These are phyloP conservation scores for Russula abietina DNA, from an alignment of 768 basidiomycete species.

Conservation along the genomic window DNA sequence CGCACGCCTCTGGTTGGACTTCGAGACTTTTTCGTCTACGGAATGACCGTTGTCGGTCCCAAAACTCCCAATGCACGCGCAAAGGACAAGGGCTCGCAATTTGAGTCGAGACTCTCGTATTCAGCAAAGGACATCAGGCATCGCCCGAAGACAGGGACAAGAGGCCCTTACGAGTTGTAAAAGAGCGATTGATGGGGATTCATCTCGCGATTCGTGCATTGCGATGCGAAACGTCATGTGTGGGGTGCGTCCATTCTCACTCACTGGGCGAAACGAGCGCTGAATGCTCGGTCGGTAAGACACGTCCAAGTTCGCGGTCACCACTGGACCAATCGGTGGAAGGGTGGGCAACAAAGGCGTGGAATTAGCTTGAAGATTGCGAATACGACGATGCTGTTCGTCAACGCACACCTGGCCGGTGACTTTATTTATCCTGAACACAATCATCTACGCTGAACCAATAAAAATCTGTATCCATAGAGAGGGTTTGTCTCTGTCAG, in stretches of 20 bases:
- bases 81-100: conserved; percentile 36
- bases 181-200: conserved; percentile 89
- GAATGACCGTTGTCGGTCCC: conserved; percentile 18
- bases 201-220: conserved; percentile 72
- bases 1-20: conserved; percentile 56
- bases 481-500: no score
- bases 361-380: conserved; percentile 81
- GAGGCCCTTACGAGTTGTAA: conserved; percentile 82
- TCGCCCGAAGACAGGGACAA: conserved; percentile 39
- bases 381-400: conserved; percentile 77
- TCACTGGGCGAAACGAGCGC: background rate
- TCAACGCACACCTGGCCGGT: conserved; percentile 91
- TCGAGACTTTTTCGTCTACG: conserved; percentile 62
- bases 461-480: no score
- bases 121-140: conserved; percentile 39
- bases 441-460: no score
- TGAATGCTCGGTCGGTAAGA: conserved; percentile 37
- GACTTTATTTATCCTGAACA: conserved; percentile 20
- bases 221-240: conserved; percentile 58
- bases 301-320: conserved; percentile 74
- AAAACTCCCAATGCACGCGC: conserved; percentile 28
- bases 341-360: conserved; percentile 90
- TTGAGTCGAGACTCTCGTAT: conserved; percentile 12
- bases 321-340: conserved; percentile 86
- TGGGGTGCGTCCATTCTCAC: conserved; percentile 39